phyloP scores from a whole-genome alignment of 2,329 filamentous ascomycete species.

The Sarocladium strictum region DNA sequence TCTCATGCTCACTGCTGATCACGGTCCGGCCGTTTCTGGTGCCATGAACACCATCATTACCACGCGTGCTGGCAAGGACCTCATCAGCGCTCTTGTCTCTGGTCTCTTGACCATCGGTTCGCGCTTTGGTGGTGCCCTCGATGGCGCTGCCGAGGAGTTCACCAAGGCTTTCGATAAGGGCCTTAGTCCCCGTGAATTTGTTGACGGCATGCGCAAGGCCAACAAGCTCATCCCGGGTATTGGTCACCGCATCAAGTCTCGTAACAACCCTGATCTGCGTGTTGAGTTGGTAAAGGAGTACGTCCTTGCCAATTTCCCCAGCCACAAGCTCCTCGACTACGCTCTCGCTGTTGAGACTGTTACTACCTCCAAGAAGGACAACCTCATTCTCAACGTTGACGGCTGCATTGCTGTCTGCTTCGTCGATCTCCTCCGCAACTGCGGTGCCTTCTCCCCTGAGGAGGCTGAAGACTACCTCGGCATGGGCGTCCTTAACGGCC shows the following conservation, averaged over 20 bases:
- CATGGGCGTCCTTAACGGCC: constrained; percentile 99
- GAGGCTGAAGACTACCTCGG: constrained; percentile 98
- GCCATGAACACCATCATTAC: constrained; percentile 99
- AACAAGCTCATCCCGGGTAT: constrained; percentile 99
- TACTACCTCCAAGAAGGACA: constrained; percentile 99
- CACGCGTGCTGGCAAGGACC: constrained; percentile 96
- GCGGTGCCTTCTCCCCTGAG: constrained; percentile 90
- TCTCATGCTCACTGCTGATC: constrained; percentile 98
- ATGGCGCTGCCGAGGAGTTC: constrained; percentile 97
- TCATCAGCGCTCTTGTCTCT: constrained; percentile 90
- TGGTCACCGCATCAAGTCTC: constrained; percentile 98
- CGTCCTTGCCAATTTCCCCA: constrained; percentile 94
- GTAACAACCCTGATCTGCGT: constrained; percentile 99
- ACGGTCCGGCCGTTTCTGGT: constrained; percentile 97
- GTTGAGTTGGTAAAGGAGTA: constrained; percentile 99
- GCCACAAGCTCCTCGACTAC: constrained; percentile 97
- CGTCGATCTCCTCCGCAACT: constrained; percentile 94
- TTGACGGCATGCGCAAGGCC: constrained; percentile 98
- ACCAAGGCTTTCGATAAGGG: constrained; percentile 97
- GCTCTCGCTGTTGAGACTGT: constrained; percentile 96
- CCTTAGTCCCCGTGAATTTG: constrained; percentile 95
- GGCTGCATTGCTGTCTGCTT: constrained; percentile 98
- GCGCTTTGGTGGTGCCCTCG: constrained; percentile 95
- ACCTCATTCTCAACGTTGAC: constrained; percentile 98
- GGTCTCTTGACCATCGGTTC: constrained; percentile 98